Evolutionary conservation across 257 asterid species (phyloP), one percentile per base, ranked within the genome.

Genomic region (Lithospermum erythrorhizon): DNA sequence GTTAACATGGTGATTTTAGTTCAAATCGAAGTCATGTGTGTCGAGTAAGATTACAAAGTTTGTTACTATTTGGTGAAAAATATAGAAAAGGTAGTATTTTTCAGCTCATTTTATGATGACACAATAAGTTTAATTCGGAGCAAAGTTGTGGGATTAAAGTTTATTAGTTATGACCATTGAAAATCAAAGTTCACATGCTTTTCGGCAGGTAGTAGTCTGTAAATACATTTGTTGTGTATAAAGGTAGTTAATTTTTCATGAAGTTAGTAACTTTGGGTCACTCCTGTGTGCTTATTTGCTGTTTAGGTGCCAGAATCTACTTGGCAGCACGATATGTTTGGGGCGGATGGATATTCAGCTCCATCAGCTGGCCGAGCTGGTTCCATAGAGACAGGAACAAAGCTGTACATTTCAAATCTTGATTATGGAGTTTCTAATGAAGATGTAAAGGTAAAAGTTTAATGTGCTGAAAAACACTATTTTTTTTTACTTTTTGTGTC

Each of bases 371-470:
- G 81, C 11, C 76, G 88, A 35, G 63, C 84, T 11, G 76, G 96
- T 59, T 77, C 81, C 61, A 93, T 93, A 51, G 97, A 89, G 84
- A 93, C 99, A 6, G 99, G 99, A 70, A 84, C 96, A 1, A 93
- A 93, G 78, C 76, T 93, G n/a, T 93, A 86, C 75, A 79, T 89
- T 49, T 93, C 99, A 23, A 89, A 93, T 78, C 81, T 93, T 14
- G 99, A 93, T 54, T 89, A 89, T 41, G 90, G 95, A 6, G 98
- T 93, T 53, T 88, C 98, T 6, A 83, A 72, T 11, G 98, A 89
- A 67, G 98, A 93, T 80, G 71, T 93, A 51, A 93, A 89, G 94
- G 99, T 87, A 47, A 30, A 21, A 20, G 51, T 29, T 30, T 17
- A 53, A 41, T 6, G 14, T n/a, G 15, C 30, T 3, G 9, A 53